Evolutionary conservation across 2,329 filamentous ascomycete species (phyloP).

Genomic region (Elsinoe perseae): DNA sequence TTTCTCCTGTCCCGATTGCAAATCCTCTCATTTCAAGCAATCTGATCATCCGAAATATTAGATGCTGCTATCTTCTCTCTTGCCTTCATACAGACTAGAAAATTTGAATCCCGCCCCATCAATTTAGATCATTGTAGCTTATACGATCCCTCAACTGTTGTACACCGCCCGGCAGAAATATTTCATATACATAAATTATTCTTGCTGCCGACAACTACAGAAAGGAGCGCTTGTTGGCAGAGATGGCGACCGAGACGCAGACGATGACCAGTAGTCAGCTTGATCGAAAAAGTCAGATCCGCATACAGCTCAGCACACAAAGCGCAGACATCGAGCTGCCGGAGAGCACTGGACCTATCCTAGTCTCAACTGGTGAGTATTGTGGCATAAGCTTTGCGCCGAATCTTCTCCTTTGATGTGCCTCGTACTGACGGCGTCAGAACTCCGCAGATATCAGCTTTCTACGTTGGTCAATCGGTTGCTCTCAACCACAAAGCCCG

Average conservation of each 20-base stretch:
- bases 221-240: no score
- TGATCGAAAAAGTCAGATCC: constrained; percentile 38
- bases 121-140: no score
- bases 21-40: no score
- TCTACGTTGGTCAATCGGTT: constrained; percentile 58
- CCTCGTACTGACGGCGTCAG: constrained; percentile 26
- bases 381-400: neutral
- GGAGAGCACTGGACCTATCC: constrained; percentile 48
- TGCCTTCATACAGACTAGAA: no score
- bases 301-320: constrained; percentile 47
- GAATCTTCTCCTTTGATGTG: constrained; percentile 2
- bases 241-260: neutral
- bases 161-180: constrained; percentile 15
- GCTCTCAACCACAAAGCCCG: constrained; percentile 51
- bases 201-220: no score
- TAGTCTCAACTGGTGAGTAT: constrained; percentile 49
- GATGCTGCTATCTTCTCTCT: no score
- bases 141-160: no score
- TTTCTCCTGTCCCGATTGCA: no score
- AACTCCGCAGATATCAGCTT: constrained; percentile 50
- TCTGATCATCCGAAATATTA: no score
- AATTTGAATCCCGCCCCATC: no score
- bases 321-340: constrained; percentile 48
- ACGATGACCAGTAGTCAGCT: neutral
- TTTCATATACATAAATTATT: neutral